Percentiles rank a stretch among this genome's conserved stretches.
Evolutionary conservation across 2,329 filamentous ascomycete species (phyloP).

Genomic region (Alternaria panax): DNA sequence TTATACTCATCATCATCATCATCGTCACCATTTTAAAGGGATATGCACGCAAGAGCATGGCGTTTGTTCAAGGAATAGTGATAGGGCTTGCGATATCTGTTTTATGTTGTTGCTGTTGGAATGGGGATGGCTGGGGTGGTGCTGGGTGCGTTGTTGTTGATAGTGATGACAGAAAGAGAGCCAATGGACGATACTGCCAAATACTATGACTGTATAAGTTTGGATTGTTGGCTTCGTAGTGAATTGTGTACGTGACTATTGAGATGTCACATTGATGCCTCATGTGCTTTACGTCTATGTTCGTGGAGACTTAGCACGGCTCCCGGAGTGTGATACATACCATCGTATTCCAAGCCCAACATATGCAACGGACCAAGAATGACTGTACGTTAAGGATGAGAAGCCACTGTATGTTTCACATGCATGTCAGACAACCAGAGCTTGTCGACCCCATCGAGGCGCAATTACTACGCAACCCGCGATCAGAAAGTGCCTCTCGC

Average conservation of each 20-base stretch:
- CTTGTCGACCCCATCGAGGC: too few relatives aligned
- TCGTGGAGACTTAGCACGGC: too few relatives aligned
- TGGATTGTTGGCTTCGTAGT: not conserved
- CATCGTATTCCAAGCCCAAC: not conserved
- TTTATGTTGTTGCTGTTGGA: not conserved
- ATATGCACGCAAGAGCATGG: slow-evolving; percentile 17
- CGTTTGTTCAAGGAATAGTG: not conserved
- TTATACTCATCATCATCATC: not conserved
- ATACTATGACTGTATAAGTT: not conserved
- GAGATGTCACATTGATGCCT: too few relatives aligned
- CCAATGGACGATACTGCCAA: not conserved
- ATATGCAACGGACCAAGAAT: too few relatives aligned
- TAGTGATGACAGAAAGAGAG: not conserved
- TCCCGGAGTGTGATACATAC: too few relatives aligned
- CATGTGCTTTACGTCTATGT: too few relatives aligned
- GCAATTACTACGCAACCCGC: too few relatives aligned
- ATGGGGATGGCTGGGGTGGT: not conserved
- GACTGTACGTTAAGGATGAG: too few relatives aligned
- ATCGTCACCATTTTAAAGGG: slow-evolving; percentile 7
- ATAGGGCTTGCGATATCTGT: not conserved
- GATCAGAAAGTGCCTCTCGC: too few relatives aligned
- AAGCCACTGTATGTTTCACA: too few relatives aligned
- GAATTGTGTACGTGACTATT: too few relatives aligned
- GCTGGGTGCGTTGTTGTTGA: not conserved
- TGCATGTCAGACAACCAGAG: too few relatives aligned